Percentiles rank a stretch among this genome's conserved stretches.
These are phyloP conservation scores for Fragosphaeria purpurea DNA, from an alignment of 2,329 filamentous ascomycete species.

Conservation along the genomic window DNA sequence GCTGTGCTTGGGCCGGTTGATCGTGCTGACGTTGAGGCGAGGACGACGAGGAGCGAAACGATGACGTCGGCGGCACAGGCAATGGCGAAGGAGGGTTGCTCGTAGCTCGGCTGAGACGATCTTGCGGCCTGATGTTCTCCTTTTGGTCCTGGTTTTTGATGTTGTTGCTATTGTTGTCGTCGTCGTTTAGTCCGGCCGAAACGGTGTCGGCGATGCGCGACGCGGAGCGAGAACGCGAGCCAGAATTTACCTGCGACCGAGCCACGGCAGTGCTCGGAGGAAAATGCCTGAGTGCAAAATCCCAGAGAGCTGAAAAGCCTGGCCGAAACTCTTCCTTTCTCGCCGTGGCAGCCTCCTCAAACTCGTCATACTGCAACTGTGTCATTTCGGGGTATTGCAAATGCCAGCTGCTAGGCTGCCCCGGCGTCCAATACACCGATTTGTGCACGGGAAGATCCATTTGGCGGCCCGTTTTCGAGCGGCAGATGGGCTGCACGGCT, in stretches of 20 bases:
- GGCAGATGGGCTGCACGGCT: conserved; percentile 38
- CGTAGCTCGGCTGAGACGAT: not conserved
- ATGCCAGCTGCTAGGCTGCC: conserved; percentile 47
- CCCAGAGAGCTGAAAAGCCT: conserved; percentile 42
- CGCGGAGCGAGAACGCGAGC: conserved; percentile 5
- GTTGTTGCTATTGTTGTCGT: conserved; percentile 1
- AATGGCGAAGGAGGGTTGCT: not conserved
- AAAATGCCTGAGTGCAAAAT: conserved; percentile 48
- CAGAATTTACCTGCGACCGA: not conserved
- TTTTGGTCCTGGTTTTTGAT: conserved; percentile 3
- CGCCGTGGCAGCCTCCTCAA: conserved; percentile 38
- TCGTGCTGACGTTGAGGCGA: not conserved
- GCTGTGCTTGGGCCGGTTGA: not conserved
- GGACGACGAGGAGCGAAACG: not conserved
- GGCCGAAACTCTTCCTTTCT: conserved; percentile 44
- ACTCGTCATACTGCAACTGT: conserved; percentile 46
- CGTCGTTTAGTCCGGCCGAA: conserved; percentile 2
- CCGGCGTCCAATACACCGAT: conserved; percentile 45
- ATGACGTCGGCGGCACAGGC: not conserved
- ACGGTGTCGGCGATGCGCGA: conserved; percentile 4
- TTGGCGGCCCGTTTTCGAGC: conserved; percentile 42
- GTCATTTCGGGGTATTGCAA: conserved; percentile 55
- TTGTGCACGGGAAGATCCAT: conserved; percentile 49
- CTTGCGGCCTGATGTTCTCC: conserved; percentile 7
- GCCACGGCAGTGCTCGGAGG: conserved; percentile 26